Evolutionary conservation across 805 yeast species (phyloP).

Genomic region (Soucietia sequanensis): DNA sequence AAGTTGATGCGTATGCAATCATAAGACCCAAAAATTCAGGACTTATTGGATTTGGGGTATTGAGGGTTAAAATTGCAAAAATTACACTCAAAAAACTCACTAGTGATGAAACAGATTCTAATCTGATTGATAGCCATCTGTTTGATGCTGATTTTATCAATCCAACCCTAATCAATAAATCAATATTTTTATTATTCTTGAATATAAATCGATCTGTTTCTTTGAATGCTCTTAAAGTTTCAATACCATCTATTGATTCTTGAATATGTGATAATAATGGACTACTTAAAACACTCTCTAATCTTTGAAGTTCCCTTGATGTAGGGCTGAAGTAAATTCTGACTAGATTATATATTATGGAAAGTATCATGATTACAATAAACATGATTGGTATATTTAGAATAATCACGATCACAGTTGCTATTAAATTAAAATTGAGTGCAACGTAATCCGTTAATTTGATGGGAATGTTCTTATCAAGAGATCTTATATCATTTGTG

Average conservation of each 20-base stretch:
- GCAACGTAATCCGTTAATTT: constrained; percentile 16
- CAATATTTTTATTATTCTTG: constrained; percentile 20
- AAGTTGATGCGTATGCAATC: constrained; percentile 15
- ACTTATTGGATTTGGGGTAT: constrained; percentile 7
- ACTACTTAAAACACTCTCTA: constrained; percentile 21
- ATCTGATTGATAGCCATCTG: constrained; percentile 26
- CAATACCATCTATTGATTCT: constrained; percentile 27
- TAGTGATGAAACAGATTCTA: constrained; percentile 19
- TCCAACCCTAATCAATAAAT: constrained; percentile 16
- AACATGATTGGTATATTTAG: constrained; percentile 24
- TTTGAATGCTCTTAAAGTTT: constrained; percentile 24
- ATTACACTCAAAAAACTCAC: constrained; percentile 21
- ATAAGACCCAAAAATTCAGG: constrained; percentile 20
- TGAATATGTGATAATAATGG: constrained; percentile 29
- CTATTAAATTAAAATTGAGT: constrained; percentile 14
- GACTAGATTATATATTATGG: constrained; percentile 20
- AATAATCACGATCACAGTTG: constrained; percentile 21
- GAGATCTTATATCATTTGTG: constrained; percentile 22
- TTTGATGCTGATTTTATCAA: constrained; percentile 19
- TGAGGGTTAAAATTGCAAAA: constrained; percentile 11
- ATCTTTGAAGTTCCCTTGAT: constrained; percentile 26
- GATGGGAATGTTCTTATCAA: constrained; percentile 23
- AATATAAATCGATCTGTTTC: constrained; percentile 21
- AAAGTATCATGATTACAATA: constrained; percentile 16
- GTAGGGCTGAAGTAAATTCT: constrained; percentile 22